Evolutionary conservation across 495 filamentous ascomycete species (phyloP).

Genomic region (Aspergillus baeticus): DNA sequence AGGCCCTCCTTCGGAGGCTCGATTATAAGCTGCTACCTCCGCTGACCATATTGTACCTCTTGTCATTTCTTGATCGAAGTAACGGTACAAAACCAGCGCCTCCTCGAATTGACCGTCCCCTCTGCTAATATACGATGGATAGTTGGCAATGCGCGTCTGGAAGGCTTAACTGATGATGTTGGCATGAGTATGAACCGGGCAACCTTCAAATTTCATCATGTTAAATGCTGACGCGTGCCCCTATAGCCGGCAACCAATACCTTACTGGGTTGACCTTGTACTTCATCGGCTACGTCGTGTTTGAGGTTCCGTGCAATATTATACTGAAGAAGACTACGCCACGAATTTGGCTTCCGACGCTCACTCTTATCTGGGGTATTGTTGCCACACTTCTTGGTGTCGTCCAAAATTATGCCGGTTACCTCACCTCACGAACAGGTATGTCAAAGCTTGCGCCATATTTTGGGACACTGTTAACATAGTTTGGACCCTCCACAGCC

Average conservation of each 20-base stretch:
- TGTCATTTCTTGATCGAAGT: slow-evolving; percentile 73
- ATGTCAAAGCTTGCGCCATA: slow-evolving; percentile 18
- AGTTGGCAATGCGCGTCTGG: slow-evolving; percentile 58
- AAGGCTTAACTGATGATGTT: slow-evolving; percentile 63
- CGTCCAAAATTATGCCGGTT: slow-evolving; percentile 63
- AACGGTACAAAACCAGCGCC: slow-evolving; percentile 50
- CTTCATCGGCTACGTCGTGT: slow-evolving; percentile 74
- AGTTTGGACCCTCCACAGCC: slow-evolving; percentile 20
- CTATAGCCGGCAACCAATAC: slow-evolving; percentile 63
- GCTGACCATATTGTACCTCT: slow-evolving; percentile 65
- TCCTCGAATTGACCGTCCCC: slow-evolving; percentile 15
- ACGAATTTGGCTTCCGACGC: slow-evolving; percentile 56
- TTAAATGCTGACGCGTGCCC: not conserved
- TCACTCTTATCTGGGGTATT: slow-evolving; percentile 57
- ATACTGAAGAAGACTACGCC: slow-evolving; percentile 71
- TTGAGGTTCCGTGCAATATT: slow-evolving; percentile 72
- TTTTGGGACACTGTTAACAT: not conserved
- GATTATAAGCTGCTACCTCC: slow-evolving; percentile 65
- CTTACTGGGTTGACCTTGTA: slow-evolving; percentile 70
- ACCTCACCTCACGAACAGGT: slow-evolving; percentile 53
- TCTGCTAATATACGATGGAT: slow-evolving; percentile 10
- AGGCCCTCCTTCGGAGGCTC: slow-evolving; percentile 61
- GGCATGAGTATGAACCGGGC: slow-evolving; percentile 54
- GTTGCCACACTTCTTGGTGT: slow-evolving; percentile 72
- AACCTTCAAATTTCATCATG: not conserved